Conservation (phyloP, 1,139 yeast genomes). For the Scheffersomyces stambukii region DNA sequence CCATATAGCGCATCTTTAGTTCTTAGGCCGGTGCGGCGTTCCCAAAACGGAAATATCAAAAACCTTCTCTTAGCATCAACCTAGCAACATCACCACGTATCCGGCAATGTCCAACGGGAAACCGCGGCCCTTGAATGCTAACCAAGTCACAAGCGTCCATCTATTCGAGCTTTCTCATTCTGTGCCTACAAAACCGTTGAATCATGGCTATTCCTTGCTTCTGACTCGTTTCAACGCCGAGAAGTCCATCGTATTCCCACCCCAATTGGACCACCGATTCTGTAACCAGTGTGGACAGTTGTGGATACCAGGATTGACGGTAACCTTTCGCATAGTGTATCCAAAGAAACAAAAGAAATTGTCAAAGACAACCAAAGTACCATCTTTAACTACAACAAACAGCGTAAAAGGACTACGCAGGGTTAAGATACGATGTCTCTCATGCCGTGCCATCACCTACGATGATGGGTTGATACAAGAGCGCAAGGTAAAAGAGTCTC, state of each 20-base stretch:
- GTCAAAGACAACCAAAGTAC: slow-evolving; percentile 1
- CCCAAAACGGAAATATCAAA: no score
- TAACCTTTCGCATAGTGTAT: slow-evolving; percentile 16
- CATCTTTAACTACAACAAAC: no score
- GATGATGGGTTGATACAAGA: slow-evolving; percentile 5
- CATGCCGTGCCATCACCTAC: slow-evolving; percentile 7
- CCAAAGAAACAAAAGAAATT: slow-evolving; percentile 7
- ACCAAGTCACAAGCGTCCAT: no score
- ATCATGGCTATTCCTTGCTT: no score
- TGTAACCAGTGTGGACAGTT: slow-evolving; percentile 46
- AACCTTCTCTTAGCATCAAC: no score
- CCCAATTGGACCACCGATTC: slow-evolving; percentile 22
- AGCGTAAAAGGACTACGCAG: slow-evolving; percentile 2
- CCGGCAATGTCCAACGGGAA: no score
- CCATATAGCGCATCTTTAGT: no score
- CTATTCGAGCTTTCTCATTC: no score
- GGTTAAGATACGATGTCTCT: slow-evolving; percentile 6
- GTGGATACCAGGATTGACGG: slow-evolving; percentile 44
- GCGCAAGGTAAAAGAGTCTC: slow-evolving; percentile 2
- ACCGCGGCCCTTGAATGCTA: no score
- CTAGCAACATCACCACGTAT: no score
- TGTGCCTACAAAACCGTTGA: no score
- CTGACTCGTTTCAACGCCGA: slow-evolving; percentile 20
- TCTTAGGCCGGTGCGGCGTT: no score
- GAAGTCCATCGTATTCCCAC: slow-evolving; percentile 27